These are phyloP conservation scores for Trypanosoma lewisi DNA, from an alignment of 208 protist species.

Conservation along the genomic window DNA sequence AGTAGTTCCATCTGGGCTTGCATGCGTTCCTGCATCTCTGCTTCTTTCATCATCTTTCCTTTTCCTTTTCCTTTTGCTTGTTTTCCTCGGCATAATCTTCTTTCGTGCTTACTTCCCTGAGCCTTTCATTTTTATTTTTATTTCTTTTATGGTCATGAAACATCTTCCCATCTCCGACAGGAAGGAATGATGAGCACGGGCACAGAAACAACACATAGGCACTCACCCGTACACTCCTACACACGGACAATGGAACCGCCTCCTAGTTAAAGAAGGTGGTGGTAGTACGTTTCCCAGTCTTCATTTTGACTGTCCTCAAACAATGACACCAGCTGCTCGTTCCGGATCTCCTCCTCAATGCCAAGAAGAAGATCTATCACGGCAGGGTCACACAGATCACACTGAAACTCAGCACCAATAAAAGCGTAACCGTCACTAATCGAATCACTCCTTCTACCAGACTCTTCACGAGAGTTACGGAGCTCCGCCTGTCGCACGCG, in stretches of 20 bases:
- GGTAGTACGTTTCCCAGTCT: slow-evolving; percentile 79
- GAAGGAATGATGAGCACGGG: too few species aligned
- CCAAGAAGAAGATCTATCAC: slow-evolving; percentile 62
- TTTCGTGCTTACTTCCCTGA: too few species aligned
- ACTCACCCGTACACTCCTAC: not conserved
- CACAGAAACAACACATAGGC: too few species aligned
- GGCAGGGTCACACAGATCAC: slow-evolving; percentile 41
- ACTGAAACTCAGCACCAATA: slow-evolving; percentile 54
- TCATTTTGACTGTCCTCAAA: slow-evolving; percentile 57
- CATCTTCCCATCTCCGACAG: too few species aligned
- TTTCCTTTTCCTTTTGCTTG: too few species aligned
- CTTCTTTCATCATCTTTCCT: too few species aligned
- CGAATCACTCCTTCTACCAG: not conserved
- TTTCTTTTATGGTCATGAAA: too few species aligned
- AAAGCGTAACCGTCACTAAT: slow-evolving; percentile 10
- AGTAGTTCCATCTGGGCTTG: too few species aligned
- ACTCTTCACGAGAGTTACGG: slow-evolving; percentile 18
- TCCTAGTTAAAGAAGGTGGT: slow-evolving; percentile 25
- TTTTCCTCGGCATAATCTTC: too few species aligned
- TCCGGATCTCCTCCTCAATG: slow-evolving; percentile 78
- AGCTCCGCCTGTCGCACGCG: slow-evolving; percentile 26
- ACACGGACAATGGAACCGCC: not conserved
- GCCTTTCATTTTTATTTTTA: too few species aligned
- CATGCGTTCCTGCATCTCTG: too few species aligned
- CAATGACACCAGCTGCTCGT: slow-evolving; percentile 54